A percentile compares a stretch with the other conserved stretches of the same genome.
Evolutionary conservation across 2,329 filamentous ascomycete genomes (phyloP).

Genomic region (Fusarium burgessii): DNA sequence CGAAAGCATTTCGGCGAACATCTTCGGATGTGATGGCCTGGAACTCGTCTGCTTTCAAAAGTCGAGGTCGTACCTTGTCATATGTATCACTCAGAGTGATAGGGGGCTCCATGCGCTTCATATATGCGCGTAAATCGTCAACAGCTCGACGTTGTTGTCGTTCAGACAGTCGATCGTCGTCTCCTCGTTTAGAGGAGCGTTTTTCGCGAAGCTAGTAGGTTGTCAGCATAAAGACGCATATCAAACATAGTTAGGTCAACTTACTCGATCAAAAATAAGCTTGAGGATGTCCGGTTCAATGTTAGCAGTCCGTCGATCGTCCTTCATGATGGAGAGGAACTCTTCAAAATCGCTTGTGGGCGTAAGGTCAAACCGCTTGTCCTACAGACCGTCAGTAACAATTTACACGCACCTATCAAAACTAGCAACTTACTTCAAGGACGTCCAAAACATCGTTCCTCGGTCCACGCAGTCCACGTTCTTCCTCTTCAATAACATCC

Average conservation of each 20-base stretch:
- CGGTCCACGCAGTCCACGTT: slow-evolving; percentile 83
- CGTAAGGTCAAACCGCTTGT: slow-evolving; percentile 91
- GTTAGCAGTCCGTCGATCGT: slow-evolving; percentile 88
- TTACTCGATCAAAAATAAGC: slow-evolving; percentile 85
- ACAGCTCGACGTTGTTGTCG: slow-evolving; percentile 86
- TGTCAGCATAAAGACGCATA: slow-evolving; percentile 1
- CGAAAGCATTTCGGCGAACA: slow-evolving; percentile 83
- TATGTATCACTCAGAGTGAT: slow-evolving; percentile 83
- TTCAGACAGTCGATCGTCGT: slow-evolving; percentile 87
- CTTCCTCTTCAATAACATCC: slow-evolving; percentile 95
- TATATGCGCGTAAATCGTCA: slow-evolving; percentile 84
- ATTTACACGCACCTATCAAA: neutral
- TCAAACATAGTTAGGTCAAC: slow-evolving; percentile 42
- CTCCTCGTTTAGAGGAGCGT: slow-evolving; percentile 78
- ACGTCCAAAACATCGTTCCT: slow-evolving; percentile 89
- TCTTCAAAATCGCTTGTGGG: slow-evolving; percentile 89
- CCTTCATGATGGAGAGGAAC: slow-evolving; percentile 83
- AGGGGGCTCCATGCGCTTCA: slow-evolving; percentile 92
- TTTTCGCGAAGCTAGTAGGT: slow-evolving; percentile 81
- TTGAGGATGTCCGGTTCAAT: slow-evolving; percentile 83
- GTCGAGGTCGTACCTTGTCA: slow-evolving; percentile 84
- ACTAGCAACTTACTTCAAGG: slow-evolving; percentile 75
- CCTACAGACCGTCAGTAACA: slow-evolving; percentile 61
- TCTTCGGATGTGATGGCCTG: slow-evolving; percentile 86
- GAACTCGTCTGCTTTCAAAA: slow-evolving; percentile 87